phyloP scores from a whole-genome alignment of 331 rosid genomes.

The Acacia concinna region DNA sequence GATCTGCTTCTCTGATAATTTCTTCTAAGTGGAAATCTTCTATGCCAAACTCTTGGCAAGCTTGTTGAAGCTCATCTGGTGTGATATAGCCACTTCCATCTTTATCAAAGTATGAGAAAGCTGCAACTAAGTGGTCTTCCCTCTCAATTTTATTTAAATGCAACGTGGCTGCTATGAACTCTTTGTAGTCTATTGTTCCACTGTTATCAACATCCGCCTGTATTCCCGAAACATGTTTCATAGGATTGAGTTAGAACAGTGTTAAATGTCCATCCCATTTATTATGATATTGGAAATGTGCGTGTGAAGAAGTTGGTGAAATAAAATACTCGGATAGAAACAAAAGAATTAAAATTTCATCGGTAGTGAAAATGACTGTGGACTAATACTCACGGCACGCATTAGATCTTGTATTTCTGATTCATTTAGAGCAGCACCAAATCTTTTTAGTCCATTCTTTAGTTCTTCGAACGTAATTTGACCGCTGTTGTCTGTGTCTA shows the following conservation, averaged over 20 bases:
- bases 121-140: conserved; percentile 76
- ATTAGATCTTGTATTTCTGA: conserved; percentile 69
- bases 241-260: neutral
- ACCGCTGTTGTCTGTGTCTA: conserved; percentile 82
- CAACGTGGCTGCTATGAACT: conserved; percentile 89
- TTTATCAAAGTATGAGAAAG: conserved; percentile 85
- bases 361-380: neutral
- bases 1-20: conserved; percentile 79
- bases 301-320: neutral
- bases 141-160: conserved; percentile 74
- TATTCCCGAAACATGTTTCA: conserved; percentile 15
- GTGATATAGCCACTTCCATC: conserved; percentile 94
- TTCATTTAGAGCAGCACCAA: conserved; percentile 75
- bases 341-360: neutral
- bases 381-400: conserved; percentile 75
- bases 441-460: conserved; percentile 64
- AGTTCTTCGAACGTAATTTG: conserved; percentile 81
- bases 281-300: neutral
- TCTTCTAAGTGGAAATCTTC: conserved; percentile 64
- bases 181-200: conserved; percentile 88
- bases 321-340: neutral
- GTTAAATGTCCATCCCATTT: neutral
- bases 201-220: conserved; percentile 89
- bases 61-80: conserved; percentile 86
- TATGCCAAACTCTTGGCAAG: conserved; percentile 79